These are phyloP conservation scores for Paraleonurus japonicus DNA, from an alignment of 257 asterid species.

Conservation along the genomic window DNA sequence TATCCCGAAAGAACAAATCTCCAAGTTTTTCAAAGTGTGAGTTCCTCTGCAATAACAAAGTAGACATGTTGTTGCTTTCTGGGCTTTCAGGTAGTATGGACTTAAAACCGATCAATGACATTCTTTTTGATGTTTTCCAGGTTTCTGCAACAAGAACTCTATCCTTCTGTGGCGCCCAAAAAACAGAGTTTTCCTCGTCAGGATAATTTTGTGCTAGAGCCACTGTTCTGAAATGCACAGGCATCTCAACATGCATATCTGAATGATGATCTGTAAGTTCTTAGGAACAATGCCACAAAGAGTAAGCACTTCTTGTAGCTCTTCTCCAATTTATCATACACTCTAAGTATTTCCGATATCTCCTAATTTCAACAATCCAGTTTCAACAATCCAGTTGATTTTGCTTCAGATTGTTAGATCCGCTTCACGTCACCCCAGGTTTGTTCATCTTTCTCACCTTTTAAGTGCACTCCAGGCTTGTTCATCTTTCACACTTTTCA, in stretches of 20 bases:
- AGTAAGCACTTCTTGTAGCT: slow-evolving; percentile 11
- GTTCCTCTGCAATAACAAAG: slow-evolving; percentile 11
- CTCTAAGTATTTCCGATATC: background rate
- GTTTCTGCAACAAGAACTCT: background rate
- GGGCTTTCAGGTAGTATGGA: background rate
- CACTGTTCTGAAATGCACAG: slow-evolving; percentile 9
- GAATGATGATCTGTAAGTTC: too few species aligned
- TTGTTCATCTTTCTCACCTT: background rate
- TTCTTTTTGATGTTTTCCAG: background rate
- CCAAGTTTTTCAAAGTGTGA: background rate
- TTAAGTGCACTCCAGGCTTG: too few species aligned
- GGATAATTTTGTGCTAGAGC: slow-evolving; percentile 15
- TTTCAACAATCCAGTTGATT: background rate
- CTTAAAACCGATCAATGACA: slow-evolving; percentile 11
- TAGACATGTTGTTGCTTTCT: background rate
- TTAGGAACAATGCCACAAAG: slow-evolving; percentile 19
- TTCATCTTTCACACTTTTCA: too few species aligned
- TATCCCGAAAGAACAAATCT: slow-evolving; percentile 1
- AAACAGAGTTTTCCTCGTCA: background rate
- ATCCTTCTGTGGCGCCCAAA: background rate
- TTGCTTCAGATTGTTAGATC: background rate
- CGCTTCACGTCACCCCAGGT: slow-evolving; percentile 3
- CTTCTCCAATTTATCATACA: slow-evolving; percentile 5
- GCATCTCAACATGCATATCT: slow-evolving; percentile 21
- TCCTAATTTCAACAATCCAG: background rate